Base-by-base conservation (phyloP, 768 basidiomycete genomes). In the Suillus luteus region DNA sequence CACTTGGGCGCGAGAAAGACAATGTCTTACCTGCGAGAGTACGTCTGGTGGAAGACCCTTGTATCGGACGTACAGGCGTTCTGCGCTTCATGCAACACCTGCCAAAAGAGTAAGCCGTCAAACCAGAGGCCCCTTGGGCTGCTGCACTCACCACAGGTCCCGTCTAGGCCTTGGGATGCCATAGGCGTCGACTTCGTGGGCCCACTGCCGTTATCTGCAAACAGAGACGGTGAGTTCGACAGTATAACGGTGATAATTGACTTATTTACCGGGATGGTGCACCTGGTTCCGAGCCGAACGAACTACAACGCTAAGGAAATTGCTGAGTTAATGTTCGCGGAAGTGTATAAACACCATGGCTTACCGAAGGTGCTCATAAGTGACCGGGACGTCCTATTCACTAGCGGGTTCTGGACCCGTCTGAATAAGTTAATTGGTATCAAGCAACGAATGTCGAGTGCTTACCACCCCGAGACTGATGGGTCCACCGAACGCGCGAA, bases 381-480 rank as follows among this genome's bases (percentile, higher is more conserved):
- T n/a, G 81, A 83, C 61, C 64, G 80, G 1, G 81, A 81, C 60
- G 64, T 73, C 0, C 64, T 78, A 9, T 84, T 83, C 66, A 82
- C 78, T 0, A 78, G 78, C 27, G 59, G 43, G 1, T 83, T 82
- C 65, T 83, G 82, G 82, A 48, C 52, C 3, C 66, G 69, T 3
- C 64, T 83, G 0, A 68, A 79, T 64, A 38, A 64, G 40, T 68
- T 69, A 9, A 61, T 78, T 0, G 74, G 75, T 1, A 68, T 69
- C 1, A 72, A 76, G 15, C 65, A 78, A 0, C 57, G 67, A 1
- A 44, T 44, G 43, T 80, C 77, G 0, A 77, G 75, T 0, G 67
- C 79, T 0, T 82, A 74, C 62, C 81, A 83, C 62, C 80, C 82
- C 0, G 70, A 83, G 61, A 78, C 79, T 0, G 78, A 82, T 61